These are phyloP conservation scores for Cytospora mali DNA, from an alignment of 2,329 filamentous ascomycete genomes.

Conservation along the genomic window DNA sequence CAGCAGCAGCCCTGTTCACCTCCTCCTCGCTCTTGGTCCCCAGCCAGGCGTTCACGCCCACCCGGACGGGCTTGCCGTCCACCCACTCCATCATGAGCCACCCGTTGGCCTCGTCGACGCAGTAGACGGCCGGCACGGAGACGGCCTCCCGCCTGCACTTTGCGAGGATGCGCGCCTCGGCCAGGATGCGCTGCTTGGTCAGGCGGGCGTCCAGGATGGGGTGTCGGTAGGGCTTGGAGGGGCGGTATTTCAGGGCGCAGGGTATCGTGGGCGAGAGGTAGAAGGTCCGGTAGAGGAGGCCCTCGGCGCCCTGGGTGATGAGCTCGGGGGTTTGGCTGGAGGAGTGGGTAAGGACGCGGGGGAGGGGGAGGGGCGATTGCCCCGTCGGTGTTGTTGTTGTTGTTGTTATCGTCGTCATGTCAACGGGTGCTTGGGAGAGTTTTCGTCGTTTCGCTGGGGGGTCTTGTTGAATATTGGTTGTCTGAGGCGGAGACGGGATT, in stretches of 20 bases:
- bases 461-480: background rate
- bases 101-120: conserved; percentile 62
- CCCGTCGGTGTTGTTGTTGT: background rate
- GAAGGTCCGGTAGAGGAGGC: conserved; percentile 84
- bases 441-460: conserved; percentile 4
- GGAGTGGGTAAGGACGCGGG: conserved; percentile 65
- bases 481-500: conserved; percentile 1
- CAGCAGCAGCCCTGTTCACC: conserved; percentile 23
- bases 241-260: conserved; percentile 88
- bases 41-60: conserved; percentile 70
- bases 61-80: conserved; percentile 69
- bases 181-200: conserved; percentile 82
- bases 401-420: background rate
- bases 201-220: conserved; percentile 84
- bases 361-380: conserved; percentile 53
- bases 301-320: conserved; percentile 93
- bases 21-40: conserved; percentile 39
- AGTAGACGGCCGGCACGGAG: conserved; percentile 79
- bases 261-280: conserved; percentile 70
- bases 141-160: conserved; percentile 80
- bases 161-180: conserved; percentile 83
- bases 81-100: conserved; percentile 89
- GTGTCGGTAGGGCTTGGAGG: conserved; percentile 89
- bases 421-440: background rate
- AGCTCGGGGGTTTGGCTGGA: conserved; percentile 64